Evolutionary conservation across 2,329 filamentous ascomycete species (phyloP).

Genomic region (Nemania diffusa): DNA sequence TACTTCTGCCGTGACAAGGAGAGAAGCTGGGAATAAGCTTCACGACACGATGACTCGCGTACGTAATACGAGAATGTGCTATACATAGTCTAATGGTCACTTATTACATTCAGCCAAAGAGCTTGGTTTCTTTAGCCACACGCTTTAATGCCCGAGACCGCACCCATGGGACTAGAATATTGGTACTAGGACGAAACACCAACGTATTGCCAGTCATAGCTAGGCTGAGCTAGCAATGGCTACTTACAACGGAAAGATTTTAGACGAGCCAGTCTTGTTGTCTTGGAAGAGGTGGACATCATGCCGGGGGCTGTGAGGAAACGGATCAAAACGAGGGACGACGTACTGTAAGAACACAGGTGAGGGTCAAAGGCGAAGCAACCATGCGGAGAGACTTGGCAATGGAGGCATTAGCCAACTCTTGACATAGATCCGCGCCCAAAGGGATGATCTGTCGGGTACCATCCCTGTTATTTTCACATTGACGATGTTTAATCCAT

Average conservation of each 20-base stretch:
- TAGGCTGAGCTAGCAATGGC: conserved; percentile 4
- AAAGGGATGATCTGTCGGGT: not conserved
- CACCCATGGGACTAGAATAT: conserved; percentile 4
- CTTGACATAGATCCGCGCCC: conserved; percentile 1
- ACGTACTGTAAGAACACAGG: not conserved
- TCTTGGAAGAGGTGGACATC: conserved; percentile 3
- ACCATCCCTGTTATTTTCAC: not conserved
- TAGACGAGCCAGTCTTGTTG: not conserved
- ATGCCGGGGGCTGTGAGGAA: not conserved
- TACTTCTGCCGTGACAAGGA: not conserved
- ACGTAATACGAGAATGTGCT: not conserved
- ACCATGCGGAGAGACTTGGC: conserved; percentile 4
- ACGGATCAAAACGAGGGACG: not conserved
- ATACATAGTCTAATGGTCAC: not conserved
- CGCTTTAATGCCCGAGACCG: not conserved
- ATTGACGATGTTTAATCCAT: conserved; percentile 7
- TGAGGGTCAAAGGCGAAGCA: conserved; percentile 6
- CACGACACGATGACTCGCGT: not conserved
- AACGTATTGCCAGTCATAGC: not conserved
- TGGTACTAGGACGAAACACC: conserved; percentile 1
- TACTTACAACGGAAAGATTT: not conserved
- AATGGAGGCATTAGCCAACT: conserved; percentile 10
- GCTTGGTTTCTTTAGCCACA: not conserved
- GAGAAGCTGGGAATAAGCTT: not conserved
- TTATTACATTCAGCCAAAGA: not conserved